Base-by-base conservation (phyloP, 768 basidiomycete species). In the Hysterangium stoloniferum region DNA sequence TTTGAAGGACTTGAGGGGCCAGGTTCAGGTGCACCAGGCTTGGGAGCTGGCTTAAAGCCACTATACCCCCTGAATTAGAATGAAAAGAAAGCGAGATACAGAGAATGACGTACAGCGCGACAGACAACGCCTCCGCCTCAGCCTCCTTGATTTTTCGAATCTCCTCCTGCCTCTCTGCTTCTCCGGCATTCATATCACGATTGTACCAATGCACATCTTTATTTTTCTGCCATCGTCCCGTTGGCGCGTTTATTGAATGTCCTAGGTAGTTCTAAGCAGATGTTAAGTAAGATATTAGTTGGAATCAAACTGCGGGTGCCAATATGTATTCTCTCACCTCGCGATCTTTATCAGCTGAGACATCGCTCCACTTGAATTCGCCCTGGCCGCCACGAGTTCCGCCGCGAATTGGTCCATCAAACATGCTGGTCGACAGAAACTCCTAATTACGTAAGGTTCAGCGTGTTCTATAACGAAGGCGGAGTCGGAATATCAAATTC, bases 171-270 rank as follows among this genome's bases (percentile, higher is more conserved):
- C 78, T 71, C 54, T 80, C 79, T 9, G 64, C 63, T 12, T 78
- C 77, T 3, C 57, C 58, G 12, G 59, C 55, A 1, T 62, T 59
- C 29, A 54, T 24, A 4, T 92, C 89, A 25, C 93, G 80, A 59
- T 71, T 78, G 62, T 95, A 98, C 94, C 94, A 98, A 60, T 95
- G 93, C 13, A 98, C 70, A 60, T 98, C 94, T 64, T 94, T 92
- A 71, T 92, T 91, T 69, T 94, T 94, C 68, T 96, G 94, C 94
- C 94, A 98, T 41, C 94, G 74, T 1, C 94, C 94, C 1, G 89
- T 89, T 0, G 94, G 94, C 2, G 94, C 94, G 61, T 94, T 94
- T 68, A 96, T 79, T 47, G 88, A 88, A 63, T 95, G 90, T 4
- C 94, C 94, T 2, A 98, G 80, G 65, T 98, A 98, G 68, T 96